Conservation (phyloP, 345 rosid species). For the Lumnitzera littorea region DNA sequence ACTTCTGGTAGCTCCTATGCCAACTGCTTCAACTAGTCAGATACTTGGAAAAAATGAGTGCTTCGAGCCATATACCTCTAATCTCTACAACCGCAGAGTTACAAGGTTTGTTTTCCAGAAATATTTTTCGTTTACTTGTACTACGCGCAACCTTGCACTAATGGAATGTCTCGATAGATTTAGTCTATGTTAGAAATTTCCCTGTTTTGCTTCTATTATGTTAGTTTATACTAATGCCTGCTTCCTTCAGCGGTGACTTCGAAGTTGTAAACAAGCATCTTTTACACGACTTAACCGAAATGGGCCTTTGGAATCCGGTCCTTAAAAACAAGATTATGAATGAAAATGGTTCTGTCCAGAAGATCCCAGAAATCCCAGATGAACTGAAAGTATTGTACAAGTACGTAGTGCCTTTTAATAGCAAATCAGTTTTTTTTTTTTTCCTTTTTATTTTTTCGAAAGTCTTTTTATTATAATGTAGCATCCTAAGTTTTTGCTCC, state of each 20-base stretch:
- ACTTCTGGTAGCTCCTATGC: slow-evolving; percentile 90
- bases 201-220: background rate
- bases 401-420: slow-evolving; percentile 22
- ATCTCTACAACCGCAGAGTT: slow-evolving; percentile 86
- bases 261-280: slow-evolving; percentile 97
- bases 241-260: slow-evolving; percentile 68
- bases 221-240: background rate
- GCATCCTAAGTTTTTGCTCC: slow-evolving; percentile 3
- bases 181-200: too few species aligned
- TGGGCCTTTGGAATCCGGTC: slow-evolving; percentile 79
- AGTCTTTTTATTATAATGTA: background rate
- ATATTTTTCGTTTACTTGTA: too few species aligned
- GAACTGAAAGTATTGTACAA: slow-evolving; percentile 68
- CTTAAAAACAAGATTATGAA: slow-evolving; percentile 74
- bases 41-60: slow-evolving; percentile 95
- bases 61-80: slow-evolving; percentile 92
- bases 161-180: too few species aligned
- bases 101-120: slow-evolving; percentile 40
- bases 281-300: slow-evolving; percentile 81
- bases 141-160: too few species aligned
- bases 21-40: slow-evolving; percentile 95
- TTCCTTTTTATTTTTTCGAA: background rate
- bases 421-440: too few species aligned
- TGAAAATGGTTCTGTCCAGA: slow-evolving; percentile 71
- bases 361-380: slow-evolving; percentile 61